These are phyloP conservation scores for Geotrichum phurueaensis DNA, from an alignment of 1,139 yeast genomes.

Conservation along the genomic window DNA sequence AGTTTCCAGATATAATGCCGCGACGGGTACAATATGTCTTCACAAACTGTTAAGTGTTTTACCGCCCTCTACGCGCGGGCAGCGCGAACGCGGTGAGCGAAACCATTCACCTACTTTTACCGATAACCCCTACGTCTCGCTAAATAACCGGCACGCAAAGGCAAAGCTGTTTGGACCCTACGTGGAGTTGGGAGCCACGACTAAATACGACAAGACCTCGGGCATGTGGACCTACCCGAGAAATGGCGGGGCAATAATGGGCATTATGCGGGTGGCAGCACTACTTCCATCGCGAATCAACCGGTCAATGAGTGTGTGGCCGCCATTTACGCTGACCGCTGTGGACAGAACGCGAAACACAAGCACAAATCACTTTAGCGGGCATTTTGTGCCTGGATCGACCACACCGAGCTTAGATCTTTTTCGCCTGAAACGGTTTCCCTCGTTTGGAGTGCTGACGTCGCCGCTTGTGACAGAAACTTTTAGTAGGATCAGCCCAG, in stretches of 20 bases:
- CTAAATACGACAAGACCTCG: slow-evolving; percentile 5
- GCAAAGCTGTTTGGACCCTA: slow-evolving; percentile 13
- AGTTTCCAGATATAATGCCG: slow-evolving; percentile 25
- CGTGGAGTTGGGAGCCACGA: slow-evolving; percentile 8
- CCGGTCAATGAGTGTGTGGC: slow-evolving; percentile 27
- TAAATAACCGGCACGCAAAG: slow-evolving; percentile 13
- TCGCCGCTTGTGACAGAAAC: slow-evolving; percentile 22
- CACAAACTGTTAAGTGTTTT: slow-evolving; percentile 17
- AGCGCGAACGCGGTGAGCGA: not conserved
- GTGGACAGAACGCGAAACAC: slow-evolving; percentile 23
- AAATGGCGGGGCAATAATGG: slow-evolving; percentile 13
- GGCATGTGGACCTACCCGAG: slow-evolving; percentile 17
- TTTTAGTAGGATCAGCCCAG: slow-evolving; percentile 16
- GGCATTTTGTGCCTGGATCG: slow-evolving; percentile 19
- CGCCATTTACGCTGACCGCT: slow-evolving; percentile 24
- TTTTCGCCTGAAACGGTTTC: slow-evolving; percentile 23
- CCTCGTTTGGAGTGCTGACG: slow-evolving; percentile 21
- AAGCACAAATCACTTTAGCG: slow-evolving; percentile 23
- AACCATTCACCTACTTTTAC: slow-evolving; percentile 9
- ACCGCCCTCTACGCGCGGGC: slow-evolving; percentile 15
- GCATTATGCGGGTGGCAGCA: slow-evolving; percentile 22
- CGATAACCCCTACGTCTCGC: slow-evolving; percentile 17
- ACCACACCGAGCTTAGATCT: slow-evolving; percentile 17
- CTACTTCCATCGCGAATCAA: slow-evolving; percentile 19
- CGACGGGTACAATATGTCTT: slow-evolving; percentile 22